Percentiles rank a stretch among this genome's conserved stretches.
Evolutionary conservation across 805 yeast genomes (phyloP).

Genomic region (Starmerella roubikii): DNA sequence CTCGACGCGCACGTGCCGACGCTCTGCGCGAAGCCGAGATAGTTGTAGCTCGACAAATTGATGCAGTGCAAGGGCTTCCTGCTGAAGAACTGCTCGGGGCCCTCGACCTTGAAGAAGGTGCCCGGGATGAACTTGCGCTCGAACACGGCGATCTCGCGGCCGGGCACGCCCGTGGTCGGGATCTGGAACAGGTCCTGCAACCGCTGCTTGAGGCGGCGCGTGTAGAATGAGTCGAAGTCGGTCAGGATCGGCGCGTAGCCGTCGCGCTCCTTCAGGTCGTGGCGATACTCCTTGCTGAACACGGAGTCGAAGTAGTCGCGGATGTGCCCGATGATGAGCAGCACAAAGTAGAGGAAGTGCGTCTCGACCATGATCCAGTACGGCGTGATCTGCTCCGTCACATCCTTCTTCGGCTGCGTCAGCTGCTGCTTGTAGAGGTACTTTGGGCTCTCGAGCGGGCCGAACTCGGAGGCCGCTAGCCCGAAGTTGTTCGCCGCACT

Average conservation of each 20-base stretch:
- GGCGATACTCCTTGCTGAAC: conserved; percentile 52
- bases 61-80: conserved; percentile 68
- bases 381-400: conserved; percentile 74
- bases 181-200: conserved; percentile 90
- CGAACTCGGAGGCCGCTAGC: conserved; percentile 43
- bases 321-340: conserved; percentile 79
- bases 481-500: conserved; percentile 6
- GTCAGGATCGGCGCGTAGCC: conserved; percentile 96
- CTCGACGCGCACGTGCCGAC: conserved; percentile 79
- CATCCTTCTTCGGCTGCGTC: conserved; percentile 29
- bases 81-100: conserved; percentile 33
- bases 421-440: conserved; percentile 52
- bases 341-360: conserved; percentile 67
- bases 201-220: conserved; percentile 79
- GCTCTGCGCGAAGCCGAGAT: conserved; percentile 93
- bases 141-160: conserved; percentile 71
- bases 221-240: conserved; percentile 84
- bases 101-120: conserved; percentile 45
- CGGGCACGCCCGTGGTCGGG: conserved; percentile 97
- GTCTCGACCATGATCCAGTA: conserved; percentile 67
- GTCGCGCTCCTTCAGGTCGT: conserved; percentile 56
- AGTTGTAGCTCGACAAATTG: conserved; percentile 82
- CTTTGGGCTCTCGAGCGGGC: conserved; percentile 49
- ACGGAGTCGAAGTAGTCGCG: conserved; percentile 75
- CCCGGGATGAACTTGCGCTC: conserved; percentile 55